Percentiles rank a stretch among this genome's conserved stretches.
phyloP scores from a whole-genome alignment of 805 yeast species.

The Metschnikowia koreensis region DNA sequence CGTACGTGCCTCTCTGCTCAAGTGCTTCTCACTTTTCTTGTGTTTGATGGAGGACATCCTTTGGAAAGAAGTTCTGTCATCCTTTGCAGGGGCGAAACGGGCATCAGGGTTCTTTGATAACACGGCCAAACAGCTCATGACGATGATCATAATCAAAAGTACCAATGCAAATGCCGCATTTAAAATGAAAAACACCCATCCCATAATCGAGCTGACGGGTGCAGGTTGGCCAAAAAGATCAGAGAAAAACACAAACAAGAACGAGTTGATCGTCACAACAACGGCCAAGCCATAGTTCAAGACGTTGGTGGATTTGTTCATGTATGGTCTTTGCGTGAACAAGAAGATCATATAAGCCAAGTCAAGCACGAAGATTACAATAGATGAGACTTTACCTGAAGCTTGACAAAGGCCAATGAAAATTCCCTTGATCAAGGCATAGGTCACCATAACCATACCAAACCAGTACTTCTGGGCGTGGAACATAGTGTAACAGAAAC shows the following conservation, averaged over 20 bases:
- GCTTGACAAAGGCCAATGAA: constrained; percentile 78
- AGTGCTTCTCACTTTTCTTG: constrained; percentile 28
- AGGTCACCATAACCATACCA: constrained; percentile 61
- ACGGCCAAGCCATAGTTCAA: constrained; percentile 70
- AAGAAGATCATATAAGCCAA: constrained; percentile 63
- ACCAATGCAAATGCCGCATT: constrained; percentile 86
- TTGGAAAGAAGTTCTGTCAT: constrained; percentile 91
- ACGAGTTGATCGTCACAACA: constrained; percentile 74
- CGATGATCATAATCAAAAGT: constrained; percentile 66
- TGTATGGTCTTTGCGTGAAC: constrained; percentile 67
- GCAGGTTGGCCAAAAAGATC: constrained; percentile 79
- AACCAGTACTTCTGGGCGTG: constrained; percentile 81
- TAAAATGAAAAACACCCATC: constrained; percentile 82
- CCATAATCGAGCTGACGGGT: constrained; percentile 82
- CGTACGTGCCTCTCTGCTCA: constrained; percentile 10
- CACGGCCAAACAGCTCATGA: constrained; percentile 59
- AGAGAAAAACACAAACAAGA: constrained; percentile 82
- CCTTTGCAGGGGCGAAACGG: constrained; percentile 82
- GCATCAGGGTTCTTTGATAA: constrained; percentile 86
- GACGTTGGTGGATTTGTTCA: constrained; percentile 80
- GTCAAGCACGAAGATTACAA: constrained; percentile 75
- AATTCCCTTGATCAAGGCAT: constrained; percentile 62
- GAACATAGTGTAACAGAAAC: constrained; percentile 88
- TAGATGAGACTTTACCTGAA: constrained; percentile 78
- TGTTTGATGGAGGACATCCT: constrained; percentile 36